Base-by-base conservation (phyloP, 1,284 basidiomycete genomes). In the Dichomitus squalens region DNA sequence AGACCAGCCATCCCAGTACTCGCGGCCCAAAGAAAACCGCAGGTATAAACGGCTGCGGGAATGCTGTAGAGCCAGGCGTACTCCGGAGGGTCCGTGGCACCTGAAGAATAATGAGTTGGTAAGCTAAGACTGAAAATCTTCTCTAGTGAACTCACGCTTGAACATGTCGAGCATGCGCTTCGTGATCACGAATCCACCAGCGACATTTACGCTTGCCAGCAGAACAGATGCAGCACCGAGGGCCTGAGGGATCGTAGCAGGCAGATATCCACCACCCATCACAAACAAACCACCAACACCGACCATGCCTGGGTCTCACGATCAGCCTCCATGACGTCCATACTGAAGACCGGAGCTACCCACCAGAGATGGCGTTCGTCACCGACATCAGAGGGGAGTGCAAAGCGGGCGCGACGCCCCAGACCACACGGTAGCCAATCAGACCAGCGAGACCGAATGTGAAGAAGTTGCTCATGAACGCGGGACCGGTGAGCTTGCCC, bases 101-200 rank as follows among this genome's bases (percentile, higher is more conserved):
- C 87, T 88, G 63, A 49, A 61, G 14, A 33, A 23, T 48, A 20
- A 12, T n/a, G 21, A 41, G 54, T 52, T 21, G 49, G 16, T 20
- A 14, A 6, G 11, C 21, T 3, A 35, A 4, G n/a, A 9, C 16
- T 5, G 2, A 4, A 41, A 6, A n/a, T 21, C 7, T 35, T 27
- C 7, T n/a, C 12, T 3, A 18, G 36, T 12, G 34, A 12, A 68
- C 80, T 64, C 69, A 88, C 92, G 86, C 74, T 90, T 91, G 74
- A 94, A 94, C 86, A 94, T 93, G 68, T 93, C 90, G 61, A 93
- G 77, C 92, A 94, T 94, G 49, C 91, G 85, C 72, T 93, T 91
- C 14, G 89, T 91, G 67, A 92, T 87, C 27, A 90, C 83, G 67
- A 93, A 93, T 33, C 92, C 92, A 53, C 92, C 92, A 38, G 88